A percentile compares a stretch with the other conserved stretches of the same genome.
phyloP scores from a whole-genome alignment of 2,329 filamentous ascomycete species.

The Bretziella fagacearum region DNA sequence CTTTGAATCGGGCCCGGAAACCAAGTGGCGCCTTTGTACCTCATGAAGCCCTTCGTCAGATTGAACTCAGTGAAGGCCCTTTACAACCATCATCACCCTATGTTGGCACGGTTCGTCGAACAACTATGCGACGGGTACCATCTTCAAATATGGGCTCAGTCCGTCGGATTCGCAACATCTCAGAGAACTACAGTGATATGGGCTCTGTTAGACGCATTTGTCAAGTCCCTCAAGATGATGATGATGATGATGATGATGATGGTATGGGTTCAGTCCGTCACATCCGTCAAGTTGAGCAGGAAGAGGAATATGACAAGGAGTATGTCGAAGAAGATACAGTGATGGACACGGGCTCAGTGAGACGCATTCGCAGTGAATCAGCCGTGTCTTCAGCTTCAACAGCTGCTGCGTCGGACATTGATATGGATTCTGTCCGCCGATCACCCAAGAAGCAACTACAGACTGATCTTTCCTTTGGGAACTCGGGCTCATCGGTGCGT shows the following conservation, averaged over 20 bases:
- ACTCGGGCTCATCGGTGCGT: conserved; percentile 77
- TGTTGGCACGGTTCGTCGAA: conserved; percentile 39
- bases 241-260: conserved; percentile 3
- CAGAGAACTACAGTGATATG: conserved; percentile 9
- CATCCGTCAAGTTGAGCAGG: conserved; percentile 53
- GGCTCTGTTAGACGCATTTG: conserved; percentile 5
- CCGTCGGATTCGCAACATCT: conserved; percentile 11
- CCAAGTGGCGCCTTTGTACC: conserved; percentile 19
- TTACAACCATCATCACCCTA: conserved; percentile 31
- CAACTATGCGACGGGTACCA: conserved; percentile 26
- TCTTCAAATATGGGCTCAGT: conserved; percentile 12
- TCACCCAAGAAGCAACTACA: conserved; percentile 42
- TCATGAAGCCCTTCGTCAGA: conserved; percentile 43
- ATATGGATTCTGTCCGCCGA: conserved; percentile 12
- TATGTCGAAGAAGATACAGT: conserved; percentile 2
- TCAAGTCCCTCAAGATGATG: conserved; percentile 5
- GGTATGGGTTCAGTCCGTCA: conserved; percentile 11
- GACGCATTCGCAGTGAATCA: conserved; percentile 1
- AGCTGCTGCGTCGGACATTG: background rate
- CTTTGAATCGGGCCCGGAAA: conserved; percentile 2
- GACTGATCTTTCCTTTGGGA: conserved; percentile 83
- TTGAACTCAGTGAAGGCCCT: conserved; percentile 45
- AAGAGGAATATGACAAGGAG: conserved; percentile 61
- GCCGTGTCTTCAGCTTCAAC: background rate
- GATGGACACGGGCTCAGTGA: conserved; percentile 26